Evolutionary conservation across 2,329 filamentous ascomycete species (phyloP).

Genomic region (Dactylellina cionopaga): DNA sequence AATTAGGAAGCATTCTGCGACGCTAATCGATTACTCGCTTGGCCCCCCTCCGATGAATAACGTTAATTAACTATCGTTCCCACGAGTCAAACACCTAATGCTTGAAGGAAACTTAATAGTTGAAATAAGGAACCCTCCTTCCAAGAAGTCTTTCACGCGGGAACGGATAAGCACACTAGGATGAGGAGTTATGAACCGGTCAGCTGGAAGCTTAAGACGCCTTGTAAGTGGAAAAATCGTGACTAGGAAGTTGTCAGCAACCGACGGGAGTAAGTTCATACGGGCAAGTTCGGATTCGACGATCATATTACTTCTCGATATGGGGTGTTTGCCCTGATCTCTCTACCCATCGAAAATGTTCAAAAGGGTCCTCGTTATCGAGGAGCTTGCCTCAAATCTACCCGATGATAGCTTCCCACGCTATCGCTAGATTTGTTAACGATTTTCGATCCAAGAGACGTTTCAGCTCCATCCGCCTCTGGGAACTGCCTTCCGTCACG

Average conservation of each 20-base stretch:
- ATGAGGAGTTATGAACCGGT: slow-evolving; percentile 2
- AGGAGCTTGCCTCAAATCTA: slow-evolving; percentile 16
- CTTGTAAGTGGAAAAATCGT: slow-evolving; percentile 10
- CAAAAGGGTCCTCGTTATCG: slow-evolving; percentile 40
- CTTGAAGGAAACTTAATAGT: background rate
- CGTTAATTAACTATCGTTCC: slow-evolving; percentile 44
- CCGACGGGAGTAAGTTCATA: background rate
- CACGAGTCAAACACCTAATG: slow-evolving; percentile 8
- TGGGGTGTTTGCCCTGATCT: slow-evolving; percentile 38
- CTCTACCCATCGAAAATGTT: background rate
- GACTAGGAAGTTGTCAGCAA: slow-evolving; percentile 4
- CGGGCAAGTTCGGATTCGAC: slow-evolving; percentile 10
- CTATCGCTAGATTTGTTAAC: slow-evolving; percentile 28
- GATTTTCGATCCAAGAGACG: slow-evolving; percentile 34
- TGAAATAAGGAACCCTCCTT: background rate
- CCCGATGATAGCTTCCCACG: slow-evolving; percentile 9
- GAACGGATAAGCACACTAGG: background rate
- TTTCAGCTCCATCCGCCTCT: slow-evolving; percentile 26
- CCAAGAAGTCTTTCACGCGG: background rate
- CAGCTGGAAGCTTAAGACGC: slow-evolving; percentile 33
- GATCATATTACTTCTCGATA: slow-evolving; percentile 3
- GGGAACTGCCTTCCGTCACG: slow-evolving; percentile 37
- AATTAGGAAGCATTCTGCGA: slow-evolving; percentile 44
- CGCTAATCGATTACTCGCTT: slow-evolving; percentile 30
- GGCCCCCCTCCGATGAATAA: slow-evolving; percentile 16